A percentile compares a stretch with the other conserved stretches of the same genome.
Conservation (phyloP, 2,329 filamentous ascomycete genomes). For the Fusarium sulawesiense region DNA sequence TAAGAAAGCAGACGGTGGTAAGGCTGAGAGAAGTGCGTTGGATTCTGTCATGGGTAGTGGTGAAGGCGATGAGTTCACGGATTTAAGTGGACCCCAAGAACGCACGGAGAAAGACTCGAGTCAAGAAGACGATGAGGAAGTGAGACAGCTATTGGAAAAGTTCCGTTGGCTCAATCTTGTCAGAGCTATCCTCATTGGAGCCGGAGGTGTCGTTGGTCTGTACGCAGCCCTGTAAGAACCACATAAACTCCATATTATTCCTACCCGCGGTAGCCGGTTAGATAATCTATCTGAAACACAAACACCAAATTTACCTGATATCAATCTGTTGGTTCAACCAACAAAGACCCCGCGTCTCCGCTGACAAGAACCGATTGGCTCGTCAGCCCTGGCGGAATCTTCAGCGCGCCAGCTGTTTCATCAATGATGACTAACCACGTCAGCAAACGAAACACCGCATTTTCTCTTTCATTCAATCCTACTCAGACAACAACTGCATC, state of each 20-base stretch:
- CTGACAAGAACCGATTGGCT: neutral
- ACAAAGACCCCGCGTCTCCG: neutral
- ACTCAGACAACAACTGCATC: neutral
- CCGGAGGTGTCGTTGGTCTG: conserved; percentile 5
- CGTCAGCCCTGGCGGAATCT: neutral
- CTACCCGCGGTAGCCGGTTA: neutral
- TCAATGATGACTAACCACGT: conserved; percentile 6
- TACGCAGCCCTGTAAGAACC: neutral
- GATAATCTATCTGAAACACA: neutral
- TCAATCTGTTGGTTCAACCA: neutral
- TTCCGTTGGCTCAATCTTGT: conserved; percentile 11
- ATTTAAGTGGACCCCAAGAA: neutral
- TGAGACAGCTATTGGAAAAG: neutral
- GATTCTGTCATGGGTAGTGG: conserved; percentile 1
- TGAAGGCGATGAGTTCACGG: neutral
- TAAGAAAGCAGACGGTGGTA: neutral
- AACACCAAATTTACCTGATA: neutral
- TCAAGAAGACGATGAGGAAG: neutral
- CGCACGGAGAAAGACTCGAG: neutral
- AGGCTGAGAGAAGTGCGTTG: neutral
- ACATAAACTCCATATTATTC: neutral
- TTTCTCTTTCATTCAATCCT: neutral
- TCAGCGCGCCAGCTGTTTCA: neutral
- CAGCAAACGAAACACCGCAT: neutral
- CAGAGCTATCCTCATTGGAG: neutral